Base-by-base conservation (phyloP, 805 yeast genomes). In the Barnettozyma pratensis region DNA sequence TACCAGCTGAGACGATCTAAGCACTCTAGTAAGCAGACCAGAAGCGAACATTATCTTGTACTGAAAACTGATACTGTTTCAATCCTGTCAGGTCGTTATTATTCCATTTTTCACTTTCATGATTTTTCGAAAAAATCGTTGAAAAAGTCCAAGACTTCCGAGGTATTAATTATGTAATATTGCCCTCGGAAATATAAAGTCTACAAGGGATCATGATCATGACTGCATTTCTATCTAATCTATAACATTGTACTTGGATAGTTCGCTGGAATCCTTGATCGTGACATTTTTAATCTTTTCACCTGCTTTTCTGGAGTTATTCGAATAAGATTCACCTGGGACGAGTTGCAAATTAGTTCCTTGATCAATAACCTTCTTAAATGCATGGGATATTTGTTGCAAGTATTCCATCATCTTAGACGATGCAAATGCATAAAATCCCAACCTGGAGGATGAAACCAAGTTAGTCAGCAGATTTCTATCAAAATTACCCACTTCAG, bases 21-120 rank as follows among this genome's bases (percentile, higher is more conserved):
- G 14, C 4, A 47, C 58, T 47, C 49, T 57, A 42, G 50, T 38
- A n/a, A 47, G 47, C 4, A 47, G 39, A 4, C 47, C 50, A 40
- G 45, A 14, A 11, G 38, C 34, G 37, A 41, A 46, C 49, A 46
- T 44, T 10, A 6, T 12, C 41, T 43, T 5, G 48, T 39, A 11
- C 39, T 42, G 46, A 50, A 44, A 28, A 46, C 39, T 8, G 28
- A 28, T n/a, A 19, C 35, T n/a, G n/a, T n/a, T n/a, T 27, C 30
- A 11, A 6, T 25, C 12, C 30, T 8, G n/a, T 26, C 12, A 19
- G 11, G 25, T 39, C 27, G 30, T 19, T 19, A 19, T 25, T 28
- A 9, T n/a, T 37, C 31, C 10, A 38, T 25, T 44, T 39, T 44
- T 39, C 43, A 39, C 36, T 39, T 31, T 36, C 9, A 12, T 12